phyloP scores from a whole-genome alignment of 208 protist genomes.

The Tritrichomonas foetus region DNA sequence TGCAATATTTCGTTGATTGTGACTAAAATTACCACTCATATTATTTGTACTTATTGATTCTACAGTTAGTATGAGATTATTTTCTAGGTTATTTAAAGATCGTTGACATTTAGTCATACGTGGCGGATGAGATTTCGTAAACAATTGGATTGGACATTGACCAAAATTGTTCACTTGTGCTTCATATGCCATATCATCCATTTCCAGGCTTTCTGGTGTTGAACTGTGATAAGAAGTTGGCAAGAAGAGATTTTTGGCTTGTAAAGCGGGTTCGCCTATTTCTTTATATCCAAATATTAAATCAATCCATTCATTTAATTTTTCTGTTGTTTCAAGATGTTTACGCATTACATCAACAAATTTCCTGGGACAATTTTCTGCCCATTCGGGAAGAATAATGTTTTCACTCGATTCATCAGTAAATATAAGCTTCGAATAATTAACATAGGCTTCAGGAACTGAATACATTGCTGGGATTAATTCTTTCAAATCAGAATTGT shows the following conservation, averaged over 20 bases:
- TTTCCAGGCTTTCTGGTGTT: background rate
- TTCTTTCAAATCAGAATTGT: background rate
- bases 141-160: slow-evolving; percentile 15
- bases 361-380: background rate
- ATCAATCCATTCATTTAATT: slow-evolving; percentile 30
- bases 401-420: background rate
- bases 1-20: too few species aligned
- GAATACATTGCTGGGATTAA: background rate
- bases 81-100: too few species aligned
- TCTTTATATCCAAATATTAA: slow-evolving; percentile 28
- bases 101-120: too few species aligned
- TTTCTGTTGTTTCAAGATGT: background rate
- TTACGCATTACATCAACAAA: background rate
- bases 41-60: too few species aligned
- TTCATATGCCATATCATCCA: background rate
- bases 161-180: background rate
- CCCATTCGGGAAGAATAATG: background rate
- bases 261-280: background rate
- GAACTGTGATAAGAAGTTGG: background rate
- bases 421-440: background rate
- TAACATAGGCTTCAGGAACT: background rate
- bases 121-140: background rate
- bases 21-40: too few species aligned
- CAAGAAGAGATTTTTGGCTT: background rate
- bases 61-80: too few species aligned